These are phyloP conservation scores for Glaciozyma martinii DNA, from an alignment of 768 basidiomycete genomes.

Conservation along the genomic window DNA sequence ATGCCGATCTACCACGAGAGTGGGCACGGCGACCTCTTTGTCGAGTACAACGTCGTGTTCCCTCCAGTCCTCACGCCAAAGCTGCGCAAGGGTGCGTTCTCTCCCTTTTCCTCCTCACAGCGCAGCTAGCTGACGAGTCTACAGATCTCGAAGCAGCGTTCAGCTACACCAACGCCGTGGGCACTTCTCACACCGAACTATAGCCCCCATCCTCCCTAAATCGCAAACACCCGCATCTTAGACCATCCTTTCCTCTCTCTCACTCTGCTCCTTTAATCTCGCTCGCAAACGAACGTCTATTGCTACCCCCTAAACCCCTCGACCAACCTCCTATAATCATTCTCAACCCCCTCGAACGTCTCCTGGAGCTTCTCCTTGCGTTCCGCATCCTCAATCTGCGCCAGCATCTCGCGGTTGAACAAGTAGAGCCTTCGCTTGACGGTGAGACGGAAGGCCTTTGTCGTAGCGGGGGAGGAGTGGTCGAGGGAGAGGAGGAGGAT, in stretches of 20 bases:
- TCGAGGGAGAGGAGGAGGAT: conserved; percentile 55
- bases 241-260: background rate
- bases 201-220: background rate
- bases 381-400: conserved; percentile 72
- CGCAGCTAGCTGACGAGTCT: background rate
- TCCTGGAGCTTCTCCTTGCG: conserved; percentile 81
- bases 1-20: conserved; percentile 62
- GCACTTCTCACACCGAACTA: conserved; percentile 9
- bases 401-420: conserved; percentile 67
- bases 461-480: conserved; percentile 27
- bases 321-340: conserved; percentile 77
- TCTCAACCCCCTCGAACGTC: conserved; percentile 75
- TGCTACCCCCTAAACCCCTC: conserved; percentile 31
- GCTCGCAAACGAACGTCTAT: too few species aligned
- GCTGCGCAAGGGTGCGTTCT: conserved; percentile 62
- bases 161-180: conserved; percentile 14
- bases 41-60: conserved; percentile 88
- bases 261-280: too few species aligned
- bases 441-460: conserved; percentile 68
- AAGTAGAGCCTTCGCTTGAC: conserved; percentile 83
- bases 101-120: background rate
- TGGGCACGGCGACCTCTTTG: conserved; percentile 69
- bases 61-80: conserved; percentile 62
- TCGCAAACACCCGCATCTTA: background rate
- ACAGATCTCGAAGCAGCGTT: conserved; percentile 24